Evolutionary conservation across 495 filamentous ascomycete genomes (phyloP).

Genomic region (Aspergillus cavernicola): DNA sequence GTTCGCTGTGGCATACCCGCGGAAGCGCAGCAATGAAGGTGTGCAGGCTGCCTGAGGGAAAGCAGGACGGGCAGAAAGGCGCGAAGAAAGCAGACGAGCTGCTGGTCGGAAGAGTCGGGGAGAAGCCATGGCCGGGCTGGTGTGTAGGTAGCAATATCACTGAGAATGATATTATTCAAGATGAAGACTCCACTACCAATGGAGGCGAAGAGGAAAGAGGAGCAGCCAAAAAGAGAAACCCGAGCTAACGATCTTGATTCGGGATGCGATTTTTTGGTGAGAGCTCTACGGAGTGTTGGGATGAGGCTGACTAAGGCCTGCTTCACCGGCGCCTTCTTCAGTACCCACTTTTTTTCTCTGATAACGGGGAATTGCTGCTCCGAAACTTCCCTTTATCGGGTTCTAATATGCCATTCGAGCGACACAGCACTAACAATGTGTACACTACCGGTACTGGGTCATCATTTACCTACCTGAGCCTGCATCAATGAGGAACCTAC

Average conservation of each 20-base stretch:
- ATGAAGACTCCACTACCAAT: conserved; percentile 18
- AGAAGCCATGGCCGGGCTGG: conserved; percentile 51
- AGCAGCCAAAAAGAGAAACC: conserved; percentile 4
- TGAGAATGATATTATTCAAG: conserved; percentile 22
- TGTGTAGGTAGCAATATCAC: conserved; percentile 20
- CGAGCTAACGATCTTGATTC: conserved; percentile 4
- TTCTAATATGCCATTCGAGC: no score
- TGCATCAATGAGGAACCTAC: no score
- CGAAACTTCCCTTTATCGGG: no score
- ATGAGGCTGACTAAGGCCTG: conserved; percentile 30
- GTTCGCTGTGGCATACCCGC: conserved; percentile 50
- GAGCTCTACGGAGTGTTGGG: conserved; percentile 38
- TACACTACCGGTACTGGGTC: no score
- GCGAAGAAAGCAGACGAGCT: conserved; percentile 67
- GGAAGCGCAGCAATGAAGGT: conserved; percentile 41
- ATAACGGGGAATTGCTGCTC: conserved; percentile 11
- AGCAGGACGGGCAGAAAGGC: conserved; percentile 48
- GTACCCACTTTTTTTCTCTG: conserved; percentile 12
- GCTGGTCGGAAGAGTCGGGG: conserved; percentile 80
- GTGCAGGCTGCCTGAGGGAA: conserved; percentile 48
- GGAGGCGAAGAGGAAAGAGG: conserved; percentile 16
- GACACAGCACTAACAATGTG: no score
- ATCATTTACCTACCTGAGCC: no score
- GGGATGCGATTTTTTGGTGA: conserved; percentile 24
- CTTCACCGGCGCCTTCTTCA: conserved; percentile 41